Evolutionary conservation across 164 flowering plant genomes (phyloP).

Genomic region (Euptelea pleiosperma): DNA sequence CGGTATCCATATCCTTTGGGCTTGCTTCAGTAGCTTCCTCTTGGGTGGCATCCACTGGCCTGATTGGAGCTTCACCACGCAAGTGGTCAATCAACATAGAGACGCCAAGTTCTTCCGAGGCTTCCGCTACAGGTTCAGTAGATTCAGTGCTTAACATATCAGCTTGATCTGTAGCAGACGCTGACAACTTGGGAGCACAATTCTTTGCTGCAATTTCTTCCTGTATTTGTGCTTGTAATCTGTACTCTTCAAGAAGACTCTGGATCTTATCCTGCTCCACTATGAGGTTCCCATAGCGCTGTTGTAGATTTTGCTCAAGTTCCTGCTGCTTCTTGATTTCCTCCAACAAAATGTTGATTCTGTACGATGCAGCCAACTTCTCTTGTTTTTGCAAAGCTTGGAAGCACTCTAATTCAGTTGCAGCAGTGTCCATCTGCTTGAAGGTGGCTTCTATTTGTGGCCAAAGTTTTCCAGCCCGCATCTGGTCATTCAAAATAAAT

Average conservation of each 20-base stretch:
- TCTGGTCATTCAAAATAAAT: conserved; percentile 33
- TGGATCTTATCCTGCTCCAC: conserved; percentile 56
- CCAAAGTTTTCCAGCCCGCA: conserved; percentile 64
- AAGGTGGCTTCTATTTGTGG: conserved; percentile 71
- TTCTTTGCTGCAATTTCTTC: conserved; percentile 50
- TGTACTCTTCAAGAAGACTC: conserved; percentile 35
- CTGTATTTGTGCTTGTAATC: conserved; percentile 40
- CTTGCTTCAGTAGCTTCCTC: conserved; percentile 7
- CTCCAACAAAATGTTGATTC: conserved; percentile 62
- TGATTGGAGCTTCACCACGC: conserved; percentile 6
- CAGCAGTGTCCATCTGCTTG: conserved; percentile 89
- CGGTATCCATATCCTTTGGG: conserved; percentile 15
- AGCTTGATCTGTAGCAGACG: conserved; percentile 18
- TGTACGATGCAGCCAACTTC: conserved; percentile 62
- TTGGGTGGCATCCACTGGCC: conserved; percentile 12
- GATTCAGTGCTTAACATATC: conserved; percentile 11
- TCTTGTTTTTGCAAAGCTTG: conserved; percentile 85
- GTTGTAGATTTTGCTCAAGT: conserved; percentile 68
- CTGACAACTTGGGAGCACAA: conserved; percentile 25
- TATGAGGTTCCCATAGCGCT: conserved; percentile 61
- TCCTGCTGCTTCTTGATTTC: conserved; percentile 90
- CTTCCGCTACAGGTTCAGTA: conserved; percentile 6
- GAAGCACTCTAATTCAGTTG: conserved; percentile 91
- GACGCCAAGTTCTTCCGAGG: conserved; percentile 7
- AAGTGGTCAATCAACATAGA: conserved; percentile 11